phyloP scores from a whole-genome alignment of 495 filamentous ascomycete species.

The Cryomyces minteri region DNA sequence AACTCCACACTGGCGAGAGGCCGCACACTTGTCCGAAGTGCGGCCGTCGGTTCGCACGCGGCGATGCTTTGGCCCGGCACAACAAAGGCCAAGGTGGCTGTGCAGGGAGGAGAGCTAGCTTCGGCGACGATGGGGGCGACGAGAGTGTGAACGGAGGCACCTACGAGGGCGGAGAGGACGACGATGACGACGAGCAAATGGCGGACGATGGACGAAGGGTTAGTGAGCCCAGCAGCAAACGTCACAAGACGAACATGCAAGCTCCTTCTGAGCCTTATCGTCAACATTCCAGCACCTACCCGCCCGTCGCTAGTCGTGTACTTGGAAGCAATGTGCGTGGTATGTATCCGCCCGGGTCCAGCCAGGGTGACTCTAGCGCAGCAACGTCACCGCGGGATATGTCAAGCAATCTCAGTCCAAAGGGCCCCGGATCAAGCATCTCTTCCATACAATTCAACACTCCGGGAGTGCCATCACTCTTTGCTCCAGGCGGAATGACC shows the following conservation, averaged over 20 bases:
- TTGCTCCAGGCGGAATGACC: conserved; percentile 52
- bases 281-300: conserved; percentile 56
- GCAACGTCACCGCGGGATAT: conserved; percentile 9
- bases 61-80: conserved; percentile 85
- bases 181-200: too few relatives aligned
- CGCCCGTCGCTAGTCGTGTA: conserved; percentile 34
- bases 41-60: conserved; percentile 82
- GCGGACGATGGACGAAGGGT: conserved; percentile 5
- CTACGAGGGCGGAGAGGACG: conserved; percentile 34
- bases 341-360: conserved; percentile 13
- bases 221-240: conserved; percentile 41
- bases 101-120: conserved; percentile 75
- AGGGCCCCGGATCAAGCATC: conserved; percentile 9
- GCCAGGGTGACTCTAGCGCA: conserved; percentile 7
- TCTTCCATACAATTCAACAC: conserved; percentile 9
- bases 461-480: conserved; percentile 31
- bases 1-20: conserved; percentile 91
- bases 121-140: conserved; percentile 45
- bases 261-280: conserved; percentile 29
- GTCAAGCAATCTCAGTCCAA: conserved; percentile 7
- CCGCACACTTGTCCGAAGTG: conserved; percentile 90
- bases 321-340: conserved; percentile 10
- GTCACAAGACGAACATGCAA: conserved; percentile 16
- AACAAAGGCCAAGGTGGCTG: conserved; percentile 94
- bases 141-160: conserved; percentile 63